Percentiles rank a stretch among this genome's conserved stretches.
These are phyloP conservation scores for Rhynchosporium agropyri DNA, from an alignment of 2,329 filamentous ascomycete genomes.

Conservation along the genomic window DNA sequence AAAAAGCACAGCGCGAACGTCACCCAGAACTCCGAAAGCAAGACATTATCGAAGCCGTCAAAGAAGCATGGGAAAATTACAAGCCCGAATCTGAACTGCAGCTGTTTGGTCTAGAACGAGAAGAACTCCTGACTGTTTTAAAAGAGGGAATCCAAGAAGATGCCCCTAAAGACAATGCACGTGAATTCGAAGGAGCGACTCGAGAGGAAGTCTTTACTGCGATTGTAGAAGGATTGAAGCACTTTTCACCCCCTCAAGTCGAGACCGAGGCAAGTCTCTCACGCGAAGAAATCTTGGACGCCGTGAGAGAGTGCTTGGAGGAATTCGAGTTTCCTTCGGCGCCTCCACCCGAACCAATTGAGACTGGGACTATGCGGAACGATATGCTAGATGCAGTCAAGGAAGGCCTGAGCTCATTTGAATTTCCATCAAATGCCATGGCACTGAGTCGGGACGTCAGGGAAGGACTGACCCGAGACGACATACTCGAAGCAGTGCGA, in stretches of 20 bases:
- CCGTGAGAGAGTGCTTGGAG: constrained; percentile 83
- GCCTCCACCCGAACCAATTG: constrained; percentile 57
- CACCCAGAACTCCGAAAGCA: constrained; percentile 68
- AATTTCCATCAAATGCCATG: constrained; percentile 45
- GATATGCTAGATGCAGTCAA: constrained; percentile 67
- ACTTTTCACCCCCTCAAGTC: constrained; percentile 74
- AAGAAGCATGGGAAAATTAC: constrained; percentile 90
- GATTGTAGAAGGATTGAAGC: constrained; percentile 81
- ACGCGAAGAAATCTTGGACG: constrained; percentile 79
- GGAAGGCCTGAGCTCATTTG: constrained; percentile 57
- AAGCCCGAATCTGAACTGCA: constrained; percentile 92
- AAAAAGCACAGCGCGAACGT: constrained; percentile 51
- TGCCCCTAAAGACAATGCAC: constrained; percentile 47
- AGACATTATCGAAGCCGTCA: constrained; percentile 83
- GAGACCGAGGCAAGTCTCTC: constrained; percentile 71
- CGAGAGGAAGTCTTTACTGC: constrained; percentile 84
- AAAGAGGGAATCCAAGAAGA: constrained; percentile 84
- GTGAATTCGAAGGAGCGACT: constrained; percentile 60
- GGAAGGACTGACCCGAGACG: constrained; percentile 67
- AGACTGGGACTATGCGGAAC: constrained; percentile 58
- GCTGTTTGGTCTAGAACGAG: constrained; percentile 85
- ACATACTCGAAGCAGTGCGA: constrained; percentile 77
- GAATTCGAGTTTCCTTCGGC: constrained; percentile 77
- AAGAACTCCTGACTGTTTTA: constrained; percentile 85
- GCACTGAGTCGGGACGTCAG: constrained; percentile 62